Percentiles rank a stretch among this genome's conserved stretches.
Evolutionary conservation across 2,329 filamentous ascomycete genomes (phyloP).

Genomic region (Pseudomassariella vexata): DNA sequence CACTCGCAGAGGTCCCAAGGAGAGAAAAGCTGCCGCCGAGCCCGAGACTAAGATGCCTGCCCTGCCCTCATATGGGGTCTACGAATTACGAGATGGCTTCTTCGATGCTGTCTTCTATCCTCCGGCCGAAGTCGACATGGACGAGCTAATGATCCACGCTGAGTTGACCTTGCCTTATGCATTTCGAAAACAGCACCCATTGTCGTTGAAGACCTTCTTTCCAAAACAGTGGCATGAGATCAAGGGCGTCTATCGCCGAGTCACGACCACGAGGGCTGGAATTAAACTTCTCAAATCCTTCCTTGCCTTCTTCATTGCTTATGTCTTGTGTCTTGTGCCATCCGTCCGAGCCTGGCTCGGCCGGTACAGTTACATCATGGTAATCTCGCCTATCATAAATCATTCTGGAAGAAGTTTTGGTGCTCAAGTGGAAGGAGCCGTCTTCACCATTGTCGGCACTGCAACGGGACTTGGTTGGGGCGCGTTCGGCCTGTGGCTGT

Average conservation of each 20-base stretch:
- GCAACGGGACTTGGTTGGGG: constrained; percentile 51
- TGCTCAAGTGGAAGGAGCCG: constrained; percentile 49
- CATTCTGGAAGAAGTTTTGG: constrained; percentile 51
- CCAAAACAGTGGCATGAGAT: constrained; percentile 41
- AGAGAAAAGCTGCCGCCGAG: too few relatives aligned
- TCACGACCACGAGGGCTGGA: constrained; percentile 44
- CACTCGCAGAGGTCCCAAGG: too few relatives aligned
- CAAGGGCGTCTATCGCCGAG: constrained; percentile 29
- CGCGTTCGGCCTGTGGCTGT: constrained; percentile 45
- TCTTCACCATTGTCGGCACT: constrained; percentile 48
- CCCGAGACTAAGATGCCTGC: too few relatives aligned
- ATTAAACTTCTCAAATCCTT: constrained; percentile 48
- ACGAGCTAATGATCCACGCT: constrained; percentile 34
- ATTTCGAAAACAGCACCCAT: constrained; percentile 39
- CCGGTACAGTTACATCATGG: constrained; percentile 49
- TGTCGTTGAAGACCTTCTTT: constrained; percentile 40
- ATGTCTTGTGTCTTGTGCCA: constrained; percentile 49
- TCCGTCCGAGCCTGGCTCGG: constrained; percentile 44
- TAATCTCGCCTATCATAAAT: constrained; percentile 51
- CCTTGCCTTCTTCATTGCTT: constrained; percentile 50
- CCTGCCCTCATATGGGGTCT: constrained; percentile 35
- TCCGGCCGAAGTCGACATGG: constrained; percentile 29
- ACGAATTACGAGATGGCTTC: constrained; percentile 39
- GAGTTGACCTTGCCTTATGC: constrained; percentile 38
- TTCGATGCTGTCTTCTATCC: constrained; percentile 43